These are phyloP conservation scores for Atkinsonella texensis DNA, from an alignment of 2,329 filamentous ascomycete genomes.

Conservation along the genomic window DNA sequence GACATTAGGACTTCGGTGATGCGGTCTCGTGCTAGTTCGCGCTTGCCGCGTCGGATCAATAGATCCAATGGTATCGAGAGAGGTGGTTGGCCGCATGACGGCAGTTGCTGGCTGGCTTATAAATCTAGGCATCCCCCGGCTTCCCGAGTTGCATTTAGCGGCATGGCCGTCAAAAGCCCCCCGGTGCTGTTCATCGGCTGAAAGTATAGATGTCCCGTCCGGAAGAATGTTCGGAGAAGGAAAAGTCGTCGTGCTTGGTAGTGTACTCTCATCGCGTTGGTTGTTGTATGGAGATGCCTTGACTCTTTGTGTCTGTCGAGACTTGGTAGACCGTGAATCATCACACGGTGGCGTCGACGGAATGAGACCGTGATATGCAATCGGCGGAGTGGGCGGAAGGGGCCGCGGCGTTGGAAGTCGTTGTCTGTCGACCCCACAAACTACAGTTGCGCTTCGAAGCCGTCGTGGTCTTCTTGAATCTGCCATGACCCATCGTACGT, in stretches of 20 bases:
- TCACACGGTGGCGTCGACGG: constrained; percentile 15
- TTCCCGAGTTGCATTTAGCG: not conserved
- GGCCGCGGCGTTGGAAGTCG: constrained; percentile 1
- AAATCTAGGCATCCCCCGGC: not conserved
- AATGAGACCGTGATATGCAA: constrained; percentile 21
- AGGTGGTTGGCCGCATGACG: not conserved
- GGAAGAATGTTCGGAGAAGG: no score
- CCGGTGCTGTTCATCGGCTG: not conserved
- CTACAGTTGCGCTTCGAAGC: not conserved
- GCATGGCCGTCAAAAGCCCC: not conserved
- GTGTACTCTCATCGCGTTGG: not conserved
- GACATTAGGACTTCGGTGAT: not conserved
- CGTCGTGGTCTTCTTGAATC: constrained; percentile 21
- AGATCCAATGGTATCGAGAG: no score
- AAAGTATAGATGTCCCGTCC: not conserved
- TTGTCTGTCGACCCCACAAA: constrained; percentile 6
- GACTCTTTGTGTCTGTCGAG: not conserved
- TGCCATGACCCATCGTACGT: constrained; percentile 39
- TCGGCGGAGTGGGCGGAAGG: constrained; percentile 18
- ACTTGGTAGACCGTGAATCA: constrained; percentile 1
- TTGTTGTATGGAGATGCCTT: not conserved
- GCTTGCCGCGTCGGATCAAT: not conserved
- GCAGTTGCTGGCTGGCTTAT: not conserved
- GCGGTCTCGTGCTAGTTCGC: not conserved
- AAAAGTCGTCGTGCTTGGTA: not conserved